Percentiles rank a stretch among this genome's conserved stretches.
Evolutionary conservation across 1,284 basidiomycete genomes (phyloP).

Genomic region (Cystobasidium sp.): DNA sequence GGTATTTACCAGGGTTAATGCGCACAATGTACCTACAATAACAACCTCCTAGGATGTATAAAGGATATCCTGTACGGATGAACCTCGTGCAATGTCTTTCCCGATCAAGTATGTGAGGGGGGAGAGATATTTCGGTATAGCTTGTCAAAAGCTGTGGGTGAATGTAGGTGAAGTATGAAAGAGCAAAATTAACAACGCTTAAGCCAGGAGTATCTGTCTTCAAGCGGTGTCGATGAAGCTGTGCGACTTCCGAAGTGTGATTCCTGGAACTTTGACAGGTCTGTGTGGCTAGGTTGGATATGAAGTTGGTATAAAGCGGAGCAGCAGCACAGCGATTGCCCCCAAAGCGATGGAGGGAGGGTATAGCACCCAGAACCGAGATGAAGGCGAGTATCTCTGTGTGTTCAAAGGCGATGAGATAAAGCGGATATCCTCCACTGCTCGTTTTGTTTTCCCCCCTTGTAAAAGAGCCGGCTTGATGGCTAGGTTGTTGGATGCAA

Average conservation of each 20-base stretch:
- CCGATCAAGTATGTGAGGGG: not conserved
- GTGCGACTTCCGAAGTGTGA: not conserved
- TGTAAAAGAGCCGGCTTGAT: not conserved
- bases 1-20: not conserved
- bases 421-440: conserved; percentile 9
- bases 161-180: not conserved
- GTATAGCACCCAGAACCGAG: not conserved
- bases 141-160: not conserved
- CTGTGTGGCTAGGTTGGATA: conserved; percentile 3
- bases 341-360: not conserved
- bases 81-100: not conserved
- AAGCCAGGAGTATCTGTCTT: too few species aligned
- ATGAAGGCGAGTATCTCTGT: not conserved
- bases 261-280: not conserved
- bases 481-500: not conserved
- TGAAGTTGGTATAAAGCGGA: conserved; percentile 3
- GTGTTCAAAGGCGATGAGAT: not conserved
- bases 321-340: not conserved
- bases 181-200: too few species aligned
- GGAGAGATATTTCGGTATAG: not conserved
- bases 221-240: not conserved
- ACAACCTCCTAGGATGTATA: not conserved
- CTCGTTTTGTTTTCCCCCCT: not conserved
- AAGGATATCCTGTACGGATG: not conserved
- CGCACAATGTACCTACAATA: not conserved